phyloP scores from a whole-genome alignment of 768 basidiomycete species.

The Austroboletus festivus region DNA sequence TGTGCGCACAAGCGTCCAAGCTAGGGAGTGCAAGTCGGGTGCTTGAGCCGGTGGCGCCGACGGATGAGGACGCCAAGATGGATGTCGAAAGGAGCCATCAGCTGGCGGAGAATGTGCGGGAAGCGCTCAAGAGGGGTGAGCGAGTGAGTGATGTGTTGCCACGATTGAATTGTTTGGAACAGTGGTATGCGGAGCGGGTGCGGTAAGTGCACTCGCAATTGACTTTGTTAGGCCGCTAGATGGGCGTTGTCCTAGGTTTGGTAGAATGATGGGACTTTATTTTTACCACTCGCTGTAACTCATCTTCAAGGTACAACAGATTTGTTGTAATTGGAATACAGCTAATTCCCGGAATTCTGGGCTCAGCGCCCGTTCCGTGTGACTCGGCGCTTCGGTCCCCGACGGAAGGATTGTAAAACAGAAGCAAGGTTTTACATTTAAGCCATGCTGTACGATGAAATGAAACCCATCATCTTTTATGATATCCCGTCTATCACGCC shows the following conservation, averaged over 20 bases:
- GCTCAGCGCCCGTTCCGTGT: no score
- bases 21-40: background rate
- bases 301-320: no score
- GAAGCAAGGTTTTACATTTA: no score
- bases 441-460: conserved; percentile 7
- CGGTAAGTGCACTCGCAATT: background rate
- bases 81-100: conserved; percentile 28
- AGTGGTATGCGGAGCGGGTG: conserved; percentile 9
- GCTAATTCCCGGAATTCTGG: no score
- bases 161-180: conserved; percentile 22
- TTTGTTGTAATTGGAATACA: no score
- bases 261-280: no score
- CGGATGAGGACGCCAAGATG: conserved; percentile 13
- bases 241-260: no score
- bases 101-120: conserved; percentile 22
- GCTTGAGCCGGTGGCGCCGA: background rate
- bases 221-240: no score
- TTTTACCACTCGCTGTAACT: no score
- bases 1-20: background rate
- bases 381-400: no score
- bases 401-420: no score
- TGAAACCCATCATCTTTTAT: conserved; percentile 32
- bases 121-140: conserved; percentile 18
- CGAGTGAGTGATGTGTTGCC: conserved; percentile 26
- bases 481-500: conserved; percentile 32